phyloP scores from a whole-genome alignment of 345 rosid genomes.

The Crucihimalaya himalaica region DNA sequence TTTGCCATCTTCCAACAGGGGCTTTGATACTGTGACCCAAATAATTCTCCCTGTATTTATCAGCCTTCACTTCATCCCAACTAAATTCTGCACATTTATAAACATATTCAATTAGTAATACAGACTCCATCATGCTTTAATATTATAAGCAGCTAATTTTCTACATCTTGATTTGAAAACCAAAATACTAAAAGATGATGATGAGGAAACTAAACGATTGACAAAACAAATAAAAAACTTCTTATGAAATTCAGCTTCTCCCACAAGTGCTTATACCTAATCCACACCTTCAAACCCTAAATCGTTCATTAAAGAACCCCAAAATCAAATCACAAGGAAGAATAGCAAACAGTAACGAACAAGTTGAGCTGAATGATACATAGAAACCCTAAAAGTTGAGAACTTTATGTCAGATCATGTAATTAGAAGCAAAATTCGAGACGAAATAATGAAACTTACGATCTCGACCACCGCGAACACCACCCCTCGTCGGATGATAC shows the following conservation, averaged over 20 bases:
- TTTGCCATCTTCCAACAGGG: slow-evolving; percentile 98
- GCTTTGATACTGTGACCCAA: slow-evolving; percentile 94
- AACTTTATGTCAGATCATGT: slow-evolving; percentile 2
- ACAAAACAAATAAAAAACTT: neutral
- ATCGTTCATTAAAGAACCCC: neutral
- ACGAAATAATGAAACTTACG: slow-evolving; percentile 52
- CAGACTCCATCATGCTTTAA: neutral
- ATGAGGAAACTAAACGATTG: neutral
- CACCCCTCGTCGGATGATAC: slow-evolving; percentile 99
- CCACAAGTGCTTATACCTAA: slow-evolving; percentile 16
- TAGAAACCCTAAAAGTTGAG: slow-evolving; percentile 24
- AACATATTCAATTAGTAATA: neutral
- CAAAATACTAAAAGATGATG: neutral
- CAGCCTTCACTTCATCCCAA: slow-evolving; percentile 94
- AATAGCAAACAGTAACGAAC: neutral
- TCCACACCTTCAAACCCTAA: slow-evolving; percentile 5
- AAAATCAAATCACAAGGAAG: neutral
- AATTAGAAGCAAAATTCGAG: neutral
- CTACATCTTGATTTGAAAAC: neutral
- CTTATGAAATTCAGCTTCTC: neutral
- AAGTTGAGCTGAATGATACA: neutral
- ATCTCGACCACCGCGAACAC: slow-evolving; percentile 99
- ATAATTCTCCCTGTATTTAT: slow-evolving; percentile 91
- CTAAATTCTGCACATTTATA: slow-evolving; percentile 63
- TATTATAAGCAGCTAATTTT: neutral